Evolutionary conservation across 805 yeast species (phyloP).

Genomic region (Cyberlindnera xylosilytica): DNA sequence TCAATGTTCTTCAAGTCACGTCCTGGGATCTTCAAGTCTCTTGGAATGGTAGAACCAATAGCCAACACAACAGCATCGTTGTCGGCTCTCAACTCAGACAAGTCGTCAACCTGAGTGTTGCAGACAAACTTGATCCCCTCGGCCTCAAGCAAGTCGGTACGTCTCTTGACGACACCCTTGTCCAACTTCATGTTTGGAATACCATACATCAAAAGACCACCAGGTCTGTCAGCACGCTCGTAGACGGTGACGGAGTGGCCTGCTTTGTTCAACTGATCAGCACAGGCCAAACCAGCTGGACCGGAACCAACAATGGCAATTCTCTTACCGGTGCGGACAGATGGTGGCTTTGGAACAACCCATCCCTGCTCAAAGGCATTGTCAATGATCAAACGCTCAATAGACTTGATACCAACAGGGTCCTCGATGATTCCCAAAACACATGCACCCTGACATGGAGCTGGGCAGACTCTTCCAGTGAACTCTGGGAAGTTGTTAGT

Average conservation of each 20-base stretch:
- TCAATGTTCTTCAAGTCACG: slow-evolving; percentile 86
- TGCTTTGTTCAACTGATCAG: slow-evolving; percentile 95
- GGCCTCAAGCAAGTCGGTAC: slow-evolving; percentile 84
- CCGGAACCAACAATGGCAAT: slow-evolving; percentile 95
- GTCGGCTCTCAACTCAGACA: slow-evolving; percentile 59
- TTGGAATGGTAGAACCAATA: slow-evolving; percentile 94
- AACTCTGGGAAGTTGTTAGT: slow-evolving; percentile 99
- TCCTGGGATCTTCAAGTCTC: slow-evolving; percentile 93
- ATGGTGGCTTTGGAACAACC: slow-evolving; percentile 84
- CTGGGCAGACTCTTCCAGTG: slow-evolving; percentile 97
- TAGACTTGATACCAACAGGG: slow-evolving; percentile 94
- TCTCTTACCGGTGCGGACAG: slow-evolving; percentile 74
- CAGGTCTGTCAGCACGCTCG: slow-evolving; percentile 93
- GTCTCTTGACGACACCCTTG: slow-evolving; percentile 87
- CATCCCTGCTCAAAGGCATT: slow-evolving; percentile 96
- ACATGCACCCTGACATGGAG: slow-evolving; percentile 98
- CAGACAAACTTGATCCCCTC: slow-evolving; percentile 84
- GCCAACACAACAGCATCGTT: slow-evolving; percentile 88
- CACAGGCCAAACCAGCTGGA: slow-evolving; percentile 95
- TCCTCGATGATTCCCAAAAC: slow-evolving; percentile 90
- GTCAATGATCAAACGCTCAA: slow-evolving; percentile 95
- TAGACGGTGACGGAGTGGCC: slow-evolving; percentile 91
- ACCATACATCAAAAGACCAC: slow-evolving; percentile 98
- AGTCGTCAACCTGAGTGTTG: slow-evolving; percentile 78
- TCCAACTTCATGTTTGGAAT: slow-evolving; percentile 98